Percentiles rank a stretch among this genome's conserved stretches.
These are phyloP conservation scores for Coemansia furcata DNA, from an alignment of 192 early-diverging fungal genomes.

Conservation along the genomic window DNA sequence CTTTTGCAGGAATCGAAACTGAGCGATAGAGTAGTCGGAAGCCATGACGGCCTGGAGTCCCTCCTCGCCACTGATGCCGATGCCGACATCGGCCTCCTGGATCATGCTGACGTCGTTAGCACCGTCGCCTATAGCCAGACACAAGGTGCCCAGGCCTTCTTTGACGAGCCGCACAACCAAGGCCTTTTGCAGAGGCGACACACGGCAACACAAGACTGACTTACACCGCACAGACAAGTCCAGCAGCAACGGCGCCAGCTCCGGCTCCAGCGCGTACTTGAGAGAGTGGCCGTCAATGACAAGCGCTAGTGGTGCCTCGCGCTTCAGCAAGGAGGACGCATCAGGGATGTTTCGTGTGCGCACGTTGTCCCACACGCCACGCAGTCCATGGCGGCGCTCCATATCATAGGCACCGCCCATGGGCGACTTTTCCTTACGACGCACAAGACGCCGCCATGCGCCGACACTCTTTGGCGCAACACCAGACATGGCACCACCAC, in stretches of 20 bases:
- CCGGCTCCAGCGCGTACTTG: constrained; percentile 67
- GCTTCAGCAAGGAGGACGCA: constrained; percentile 12
- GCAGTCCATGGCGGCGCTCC: constrained; percentile 33
- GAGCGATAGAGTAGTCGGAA: constrained; percentile 88
- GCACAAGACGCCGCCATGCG: constrained; percentile 39
- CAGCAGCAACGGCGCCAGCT: constrained; percentile 60
- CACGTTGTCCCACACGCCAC: constrained; percentile 51
- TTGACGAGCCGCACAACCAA: constrained; percentile 91
- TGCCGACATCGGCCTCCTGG: constrained; percentile 92
- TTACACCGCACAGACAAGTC: constrained; percentile 75
- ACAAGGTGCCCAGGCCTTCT: constrained; percentile 76
- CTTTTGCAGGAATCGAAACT: constrained; percentile 83
- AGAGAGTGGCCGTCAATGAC: constrained; percentile 94
- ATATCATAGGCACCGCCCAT: constrained; percentile 11
- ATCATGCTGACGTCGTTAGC: constrained; percentile 99
- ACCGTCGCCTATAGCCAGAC: constrained; percentile 92
- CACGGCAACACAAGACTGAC: constrained; percentile 93
- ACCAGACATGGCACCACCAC: constrained; percentile 39
- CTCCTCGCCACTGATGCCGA: constrained; percentile 94
- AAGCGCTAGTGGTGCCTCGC: constrained; percentile 58
- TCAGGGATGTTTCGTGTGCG: constrained; percentile 49
- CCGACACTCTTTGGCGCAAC: constrained; percentile 23
- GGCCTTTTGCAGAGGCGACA: constrained; percentile 94
- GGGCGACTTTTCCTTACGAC: background rate
- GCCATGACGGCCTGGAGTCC: constrained; percentile 93